phyloP scores from a whole-genome alignment of 1,284 basidiomycete genomes.

The Trametes pubescens region DNA sequence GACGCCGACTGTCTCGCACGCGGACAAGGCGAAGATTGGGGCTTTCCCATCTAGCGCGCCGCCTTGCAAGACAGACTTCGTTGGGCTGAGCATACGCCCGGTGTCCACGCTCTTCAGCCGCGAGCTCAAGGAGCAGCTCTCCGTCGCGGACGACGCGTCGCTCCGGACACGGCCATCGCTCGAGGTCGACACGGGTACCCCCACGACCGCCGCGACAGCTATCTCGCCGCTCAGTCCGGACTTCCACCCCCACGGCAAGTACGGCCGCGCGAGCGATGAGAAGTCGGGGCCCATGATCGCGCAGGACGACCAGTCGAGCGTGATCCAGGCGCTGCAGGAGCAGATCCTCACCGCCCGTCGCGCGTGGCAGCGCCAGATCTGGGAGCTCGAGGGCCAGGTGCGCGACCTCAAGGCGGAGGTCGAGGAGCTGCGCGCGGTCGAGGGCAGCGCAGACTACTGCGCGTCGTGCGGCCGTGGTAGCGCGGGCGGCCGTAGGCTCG shows the following conservation, averaged over 20 bases:
- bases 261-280: constrained; percentile 45
- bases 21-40: constrained; percentile 17
- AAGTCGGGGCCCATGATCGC: constrained; percentile 43
- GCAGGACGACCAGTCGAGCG: constrained; percentile 51
- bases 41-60: constrained; percentile 66
- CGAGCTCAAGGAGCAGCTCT: constrained; percentile 71
- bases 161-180: constrained; percentile 44
- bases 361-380: constrained; percentile 74
- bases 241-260: constrained; percentile 36
- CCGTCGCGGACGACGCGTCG: constrained; percentile 43
- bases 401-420: constrained; percentile 74
- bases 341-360: constrained; percentile 65
- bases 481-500: constrained; percentile 20
- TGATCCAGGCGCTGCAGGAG: constrained; percentile 66
- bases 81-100: constrained; percentile 73
- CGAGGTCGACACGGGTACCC: constrained; percentile 57
- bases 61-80: constrained; percentile 65
- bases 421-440: constrained; percentile 57
- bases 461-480: constrained; percentile 64
- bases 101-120: constrained; percentile 79
- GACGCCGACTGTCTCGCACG: constrained; percentile 34
- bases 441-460: constrained; percentile 56
- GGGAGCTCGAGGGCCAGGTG: constrained; percentile 79
- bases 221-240: constrained; percentile 64
- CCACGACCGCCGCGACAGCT: constrained; percentile 47